phyloP scores from a whole-genome alignment of 345 rosid species.

The Syzygium aromaticum region DNA sequence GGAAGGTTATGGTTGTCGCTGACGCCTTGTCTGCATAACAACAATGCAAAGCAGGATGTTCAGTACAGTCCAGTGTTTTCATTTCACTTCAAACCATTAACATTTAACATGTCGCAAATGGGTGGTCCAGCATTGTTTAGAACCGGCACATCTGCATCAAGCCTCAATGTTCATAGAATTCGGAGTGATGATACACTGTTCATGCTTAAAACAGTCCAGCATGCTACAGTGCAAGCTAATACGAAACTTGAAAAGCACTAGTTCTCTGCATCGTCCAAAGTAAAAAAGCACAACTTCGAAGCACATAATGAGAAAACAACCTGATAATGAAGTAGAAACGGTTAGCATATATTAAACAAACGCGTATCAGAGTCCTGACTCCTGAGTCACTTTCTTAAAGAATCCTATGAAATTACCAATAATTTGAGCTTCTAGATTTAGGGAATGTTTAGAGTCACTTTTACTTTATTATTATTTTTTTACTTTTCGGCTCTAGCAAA shows the following conservation, averaged over 20 bases:
- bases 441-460: not conserved
- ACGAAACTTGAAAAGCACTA: not conserved
- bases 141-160: not conserved
- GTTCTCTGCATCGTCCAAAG: not conserved
- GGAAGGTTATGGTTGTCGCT: conserved; percentile 50
- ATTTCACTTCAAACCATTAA: not conserved
- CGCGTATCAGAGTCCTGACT: no score
- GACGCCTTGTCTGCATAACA: conserved; percentile 18
- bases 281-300: not conserved
- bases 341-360: no score
- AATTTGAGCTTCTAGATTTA: not conserved
- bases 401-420: not conserved
- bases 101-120: not conserved
- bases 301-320: no score
- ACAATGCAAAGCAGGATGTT: not conserved
- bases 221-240: not conserved
- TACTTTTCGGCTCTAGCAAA: not conserved
- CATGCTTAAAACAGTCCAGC: not conserved
- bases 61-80: not conserved
- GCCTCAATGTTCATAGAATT: not conserved
- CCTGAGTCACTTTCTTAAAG: not conserved
- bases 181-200: not conserved
- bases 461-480: not conserved
- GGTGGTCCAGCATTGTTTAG: not conserved
- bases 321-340: no score